Base-by-base conservation (phyloP, 2,329 filamentous ascomycete species). In the Sodiomyces alkalinus region DNA sequence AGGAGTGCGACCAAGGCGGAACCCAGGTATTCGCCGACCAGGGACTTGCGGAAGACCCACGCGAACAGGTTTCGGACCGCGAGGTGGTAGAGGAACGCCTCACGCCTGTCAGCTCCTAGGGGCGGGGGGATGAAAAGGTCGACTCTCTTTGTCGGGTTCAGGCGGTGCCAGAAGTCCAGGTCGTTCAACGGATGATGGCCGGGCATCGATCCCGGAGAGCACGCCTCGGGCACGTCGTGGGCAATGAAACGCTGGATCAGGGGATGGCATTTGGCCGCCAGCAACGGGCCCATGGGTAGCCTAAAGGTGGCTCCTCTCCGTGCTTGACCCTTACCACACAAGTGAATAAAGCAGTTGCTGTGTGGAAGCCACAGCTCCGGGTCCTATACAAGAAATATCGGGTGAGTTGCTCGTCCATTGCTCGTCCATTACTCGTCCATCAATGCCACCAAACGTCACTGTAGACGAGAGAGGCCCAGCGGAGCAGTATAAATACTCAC, bases 1-100 rank as follows among this genome's bases (percentile, higher is more conserved):
- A 79, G 55, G n/a, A 87, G 57, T 15, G 62, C 60, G 10, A 77
- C 62, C 7, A 86, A 52, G 0, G 78, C 64, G 13, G 52, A 51
- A 2, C 80, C 78, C 12, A 90, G 61, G 29, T 68, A 63, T 19
- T 62, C 54, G 5, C 79, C 80, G 2, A 83, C 79, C 19, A 86
- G 45, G 1, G 80, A 69, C 34, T 66, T 66, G 3, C 67, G 58
- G 32, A 69, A 64, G 2, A 80, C 48, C 58, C 74, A 85, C 4
- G 80, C 80, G 33, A 86, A 76, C 40, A 83, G 69, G 43, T 87
- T 87, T 10, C 80, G 66, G 3, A 71, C 80, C 2, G 73, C 68
- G 5, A 82, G 45, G 40, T 82, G 74, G 46, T 77, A 77, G 20
- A 58, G 49, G 39, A 72, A 68, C 0, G 66, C 55, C 34, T 74